Percentiles rank a stretch among this genome's conserved stretches.
Evolutionary conservation across 768 basidiomycete genomes (phyloP).

Genomic region (Terana coerulea): DNA sequence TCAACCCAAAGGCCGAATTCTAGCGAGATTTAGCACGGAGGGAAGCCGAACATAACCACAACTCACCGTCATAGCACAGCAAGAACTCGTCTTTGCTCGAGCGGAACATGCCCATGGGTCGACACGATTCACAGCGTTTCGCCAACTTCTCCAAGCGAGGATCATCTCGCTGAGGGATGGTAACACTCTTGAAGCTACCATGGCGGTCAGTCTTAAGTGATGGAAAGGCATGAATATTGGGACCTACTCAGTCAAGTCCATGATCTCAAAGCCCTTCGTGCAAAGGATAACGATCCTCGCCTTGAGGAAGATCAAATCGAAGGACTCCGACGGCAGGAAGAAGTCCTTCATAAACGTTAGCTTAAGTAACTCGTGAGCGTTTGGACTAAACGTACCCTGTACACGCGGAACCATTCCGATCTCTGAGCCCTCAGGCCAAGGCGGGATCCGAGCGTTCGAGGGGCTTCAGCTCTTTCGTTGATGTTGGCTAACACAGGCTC

Average conservation of each 20-base stretch:
- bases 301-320: conserved; percentile 88
- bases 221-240: not conserved
- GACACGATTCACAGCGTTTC: conserved; percentile 75
- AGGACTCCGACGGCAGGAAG: conserved; percentile 89
- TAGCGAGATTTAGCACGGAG: conserved; percentile 24
- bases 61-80: conserved; percentile 78
- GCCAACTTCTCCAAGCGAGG: conserved; percentile 61
- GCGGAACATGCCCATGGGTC: conserved; percentile 88
- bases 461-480: conserved; percentile 69
- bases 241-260: conserved; percentile 88
- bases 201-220: not conserved
- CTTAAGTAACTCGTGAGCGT: not conserved
- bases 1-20: conserved; percentile 93
- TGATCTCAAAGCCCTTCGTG: conserved; percentile 94
- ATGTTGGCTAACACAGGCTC: conserved; percentile 94
- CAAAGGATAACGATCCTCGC: conserved; percentile 92
- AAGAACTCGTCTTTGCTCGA: conserved; percentile 85
- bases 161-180: conserved; percentile 82
- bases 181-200: conserved; percentile 77
- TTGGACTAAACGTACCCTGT: conserved; percentile 50
- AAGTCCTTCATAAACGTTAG: conserved; percentile 57
- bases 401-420: conserved; percentile 93
- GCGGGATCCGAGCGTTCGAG: conserved; percentile 66
- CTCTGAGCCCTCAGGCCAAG: conserved; percentile 75
- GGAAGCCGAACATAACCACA: not conserved